Base-by-base conservation (phyloP, 305 asterid genomes). In the Euphrasia arctica region DNA sequence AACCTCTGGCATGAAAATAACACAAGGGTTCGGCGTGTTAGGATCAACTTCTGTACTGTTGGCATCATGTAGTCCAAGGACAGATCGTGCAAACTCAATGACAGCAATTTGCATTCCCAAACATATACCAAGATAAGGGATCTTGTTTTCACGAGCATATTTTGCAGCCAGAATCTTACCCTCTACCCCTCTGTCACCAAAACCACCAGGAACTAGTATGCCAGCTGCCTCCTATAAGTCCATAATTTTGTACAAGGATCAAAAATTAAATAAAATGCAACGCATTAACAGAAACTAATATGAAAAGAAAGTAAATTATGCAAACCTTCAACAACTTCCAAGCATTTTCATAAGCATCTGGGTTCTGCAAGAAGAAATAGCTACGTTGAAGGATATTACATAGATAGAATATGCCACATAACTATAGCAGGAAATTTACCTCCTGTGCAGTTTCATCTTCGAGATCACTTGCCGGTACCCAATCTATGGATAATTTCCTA, bases 151-250 rank as follows among this genome's bases (percentile, higher is more conserved):
- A 63, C 98, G 96, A 64, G 98, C 98, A 81, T 83, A 89, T 75
- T 85, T 89, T 62, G 98, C 92, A 66, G 98, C 96, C 65, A 86
- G 85, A 69, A 91, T 89, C 76, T 88, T 91, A 41, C 98, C 98
- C 89, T 91, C 89, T 64, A 89, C 96, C 48, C 96, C 96, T 74
- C 98, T 79, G 83, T 86, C 98, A 64, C 98, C 98, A 78, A 91
- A 91, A 55, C 98, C 98, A 54, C 98, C 98, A 72, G 98, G 98
- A 79, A 91, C 96, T 58, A 91, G 83, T 63, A 91, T 63, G 52
- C 84, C 95, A 77, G 85, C 86, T 47, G 96, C 95, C 49, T 90
- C 95, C 96, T 91, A 70, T 61, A 79, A 61, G 55, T 59, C 50
- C 72, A 58, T 64, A 51, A 64, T 63, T 36, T 66, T 58, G 68